Percentiles rank a stretch among this genome's conserved stretches.
phyloP scores from a whole-genome alignment of 2,329 filamentous ascomycete species.

The Claviceps cyperi region DNA sequence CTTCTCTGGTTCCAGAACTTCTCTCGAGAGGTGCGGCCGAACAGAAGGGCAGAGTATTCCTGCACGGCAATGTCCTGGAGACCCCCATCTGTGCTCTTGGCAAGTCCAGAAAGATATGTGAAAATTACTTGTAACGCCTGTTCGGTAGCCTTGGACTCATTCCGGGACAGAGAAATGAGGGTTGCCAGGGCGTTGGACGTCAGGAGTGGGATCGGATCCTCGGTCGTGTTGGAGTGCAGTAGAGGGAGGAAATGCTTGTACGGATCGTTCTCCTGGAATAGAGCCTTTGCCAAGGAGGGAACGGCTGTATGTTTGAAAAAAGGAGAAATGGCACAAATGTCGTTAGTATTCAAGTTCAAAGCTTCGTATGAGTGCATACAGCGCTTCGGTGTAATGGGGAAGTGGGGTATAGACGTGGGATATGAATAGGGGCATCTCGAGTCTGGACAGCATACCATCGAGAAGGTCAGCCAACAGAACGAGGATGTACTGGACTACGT shows the following conservation, averaged over 20 bases:
- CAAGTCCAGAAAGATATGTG: slow-evolving; percentile 70
- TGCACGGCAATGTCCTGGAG: slow-evolving; percentile 93
- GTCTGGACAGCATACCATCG: slow-evolving; percentile 46
- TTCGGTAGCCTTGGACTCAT: slow-evolving; percentile 50
- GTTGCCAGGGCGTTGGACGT: slow-evolving; percentile 75
- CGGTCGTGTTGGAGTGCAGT: slow-evolving; percentile 60
- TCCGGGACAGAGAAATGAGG: slow-evolving; percentile 55
- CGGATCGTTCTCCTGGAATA: slow-evolving; percentile 62
- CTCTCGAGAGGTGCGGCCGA: slow-evolving; percentile 56
- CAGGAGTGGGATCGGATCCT: slow-evolving; percentile 77
- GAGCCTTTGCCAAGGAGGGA: slow-evolving; percentile 59
- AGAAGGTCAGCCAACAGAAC: slow-evolving; percentile 80
- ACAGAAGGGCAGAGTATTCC: slow-evolving; percentile 73
- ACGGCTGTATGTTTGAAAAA: slow-evolving; percentile 41
- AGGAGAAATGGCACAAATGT: background rate
- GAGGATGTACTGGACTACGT: slow-evolving; percentile 90
- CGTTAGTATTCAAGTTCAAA: background rate
- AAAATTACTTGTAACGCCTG: slow-evolving; percentile 71
- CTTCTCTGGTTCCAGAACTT: slow-evolving; percentile 85
- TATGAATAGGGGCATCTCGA: background rate
- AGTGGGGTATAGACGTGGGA: background rate
- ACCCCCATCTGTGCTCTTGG: slow-evolving; percentile 74
- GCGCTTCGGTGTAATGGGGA: background rate
- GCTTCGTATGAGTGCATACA: background rate
- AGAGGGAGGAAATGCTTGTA: slow-evolving; percentile 76